These are phyloP conservation scores for Annulohypoxylon bovei DNA, from an alignment of 495 filamentous ascomycete species.

Conservation along the genomic window DNA sequence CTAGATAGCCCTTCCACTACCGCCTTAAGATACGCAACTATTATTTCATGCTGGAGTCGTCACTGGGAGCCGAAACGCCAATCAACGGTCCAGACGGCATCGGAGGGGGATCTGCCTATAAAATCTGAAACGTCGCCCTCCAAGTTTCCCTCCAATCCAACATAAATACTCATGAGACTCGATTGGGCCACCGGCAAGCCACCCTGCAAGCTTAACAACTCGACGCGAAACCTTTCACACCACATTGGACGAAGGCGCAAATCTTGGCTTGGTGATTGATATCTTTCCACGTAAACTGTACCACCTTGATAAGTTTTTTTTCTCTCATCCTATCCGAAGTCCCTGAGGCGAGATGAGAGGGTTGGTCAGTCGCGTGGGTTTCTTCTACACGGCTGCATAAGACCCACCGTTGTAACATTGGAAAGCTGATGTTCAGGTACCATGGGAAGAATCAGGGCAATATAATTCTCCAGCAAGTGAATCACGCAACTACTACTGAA, in stretches of 20 bases:
- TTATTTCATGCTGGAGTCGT: constrained; percentile 29
- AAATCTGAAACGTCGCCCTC: constrained; percentile 42
- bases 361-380: background rate
- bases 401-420: no score
- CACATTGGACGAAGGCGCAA: constrained; percentile 28
- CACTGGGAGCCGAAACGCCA: constrained; percentile 28
- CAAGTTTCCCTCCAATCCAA: constrained; percentile 36
- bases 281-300: constrained; percentile 38
- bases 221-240: constrained; percentile 16
- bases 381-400: no score
- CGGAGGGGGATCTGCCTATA: constrained; percentile 34
- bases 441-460: no score
- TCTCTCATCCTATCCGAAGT: background rate
- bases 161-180: constrained; percentile 24
- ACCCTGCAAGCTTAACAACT: constrained; percentile 31
- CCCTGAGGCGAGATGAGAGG: constrained; percentile 4
- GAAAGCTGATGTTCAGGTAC: no score
- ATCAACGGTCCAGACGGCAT: constrained; percentile 20
- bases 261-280: constrained; percentile 35
- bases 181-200: constrained; percentile 34
- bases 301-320: constrained; percentile 8
- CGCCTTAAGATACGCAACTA: constrained; percentile 38
- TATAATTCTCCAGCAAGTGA: no score
- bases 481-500: no score
- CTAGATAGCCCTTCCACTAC: constrained; percentile 14